A percentile compares a stretch with the other conserved stretches of the same genome.
phyloP scores from a whole-genome alignment of 1,284 basidiomycete genomes.

The Cutaneotrichosporon daszewskae region DNA sequence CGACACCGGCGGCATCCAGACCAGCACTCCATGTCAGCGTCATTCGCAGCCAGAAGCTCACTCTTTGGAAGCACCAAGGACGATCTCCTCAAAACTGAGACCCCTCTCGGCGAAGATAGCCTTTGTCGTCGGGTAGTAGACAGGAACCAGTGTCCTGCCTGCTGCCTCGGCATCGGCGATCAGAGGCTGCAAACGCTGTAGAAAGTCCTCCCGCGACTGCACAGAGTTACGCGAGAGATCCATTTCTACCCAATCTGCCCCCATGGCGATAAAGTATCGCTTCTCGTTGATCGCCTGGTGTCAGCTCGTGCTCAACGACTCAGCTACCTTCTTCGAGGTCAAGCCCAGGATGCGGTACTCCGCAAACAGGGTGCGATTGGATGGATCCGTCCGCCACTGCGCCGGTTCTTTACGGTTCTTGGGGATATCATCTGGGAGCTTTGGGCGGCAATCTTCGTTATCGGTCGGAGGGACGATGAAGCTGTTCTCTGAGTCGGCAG shows the following conservation, averaged over 20 bases:
- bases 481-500: conserved; percentile 35
- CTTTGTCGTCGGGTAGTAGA: conserved; percentile 23
- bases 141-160: conserved; percentile 18
- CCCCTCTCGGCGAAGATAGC: conserved; percentile 16
- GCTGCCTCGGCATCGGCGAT: conserved; percentile 10
- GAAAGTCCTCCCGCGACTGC: conserved; percentile 17
- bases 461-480: conserved; percentile 28
- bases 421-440: conserved; percentile 13
- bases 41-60: too few species aligned
- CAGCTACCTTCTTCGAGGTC: conserved; percentile 6
- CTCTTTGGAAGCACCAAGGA: conserved; percentile 20
- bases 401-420: conserved; percentile 9
- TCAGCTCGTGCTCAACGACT: neutral
- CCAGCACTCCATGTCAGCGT: conserved; percentile 18
- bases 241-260: conserved; percentile 32
- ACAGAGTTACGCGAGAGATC: conserved; percentile 21
- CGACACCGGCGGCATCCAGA: conserved; percentile 15
- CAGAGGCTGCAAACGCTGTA: conserved; percentile 16
- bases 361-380: conserved; percentile 23
- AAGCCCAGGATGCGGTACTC: conserved; percentile 34
- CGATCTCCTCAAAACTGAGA: conserved; percentile 16
- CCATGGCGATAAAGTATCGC: conserved; percentile 32
- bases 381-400: conserved; percentile 25
- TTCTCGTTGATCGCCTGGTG: conserved; percentile 20
- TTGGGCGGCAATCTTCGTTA: conserved; percentile 20